Percentiles rank a stretch among this genome's conserved stretches.
Conservation (phyloP, 2,329 filamentous ascomycete species). For the Botrytis hyacinthi region DNA sequence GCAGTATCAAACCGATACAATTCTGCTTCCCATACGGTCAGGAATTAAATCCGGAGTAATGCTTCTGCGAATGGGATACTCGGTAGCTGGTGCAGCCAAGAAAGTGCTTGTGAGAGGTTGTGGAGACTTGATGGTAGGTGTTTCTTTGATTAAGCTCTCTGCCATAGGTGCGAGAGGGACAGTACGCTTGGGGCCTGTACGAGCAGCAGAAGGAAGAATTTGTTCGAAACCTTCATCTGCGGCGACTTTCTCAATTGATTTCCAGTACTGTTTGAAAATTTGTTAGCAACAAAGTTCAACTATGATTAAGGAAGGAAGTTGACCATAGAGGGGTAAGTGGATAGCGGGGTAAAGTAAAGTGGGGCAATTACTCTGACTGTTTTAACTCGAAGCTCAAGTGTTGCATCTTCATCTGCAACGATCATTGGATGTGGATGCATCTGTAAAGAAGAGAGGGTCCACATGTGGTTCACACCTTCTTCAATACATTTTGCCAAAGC, state of each 20-base stretch:
- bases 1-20: constrained; percentile 12
- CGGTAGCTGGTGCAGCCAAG: constrained; percentile 53
- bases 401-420: constrained; percentile 79
- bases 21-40: constrained; percentile 42
- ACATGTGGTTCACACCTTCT: constrained; percentile 84
- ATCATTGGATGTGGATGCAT: constrained; percentile 79
- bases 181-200: constrained; percentile 46
- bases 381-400: constrained; percentile 69
- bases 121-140: constrained; percentile 50
- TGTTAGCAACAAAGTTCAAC: background rate
- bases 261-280: constrained; percentile 56
- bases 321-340: background rate
- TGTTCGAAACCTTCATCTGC: constrained; percentile 56
- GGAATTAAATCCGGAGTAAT: constrained; percentile 60
- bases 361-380: constrained; percentile 56
- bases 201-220: constrained; percentile 55
- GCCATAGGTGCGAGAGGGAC: constrained; percentile 27
- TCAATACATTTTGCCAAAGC: constrained; percentile 80
- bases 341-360: background rate
- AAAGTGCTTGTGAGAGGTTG: constrained; percentile 56
- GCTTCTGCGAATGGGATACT: constrained; percentile 52
- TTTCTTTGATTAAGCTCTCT: constrained; percentile 25
- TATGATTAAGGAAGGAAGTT: background rate
- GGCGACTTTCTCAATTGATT: constrained; percentile 66
- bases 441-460: constrained; percentile 80